Base-by-base conservation (phyloP, 2,329 filamentous ascomycete species). In the Fusarium longipes region DNA sequence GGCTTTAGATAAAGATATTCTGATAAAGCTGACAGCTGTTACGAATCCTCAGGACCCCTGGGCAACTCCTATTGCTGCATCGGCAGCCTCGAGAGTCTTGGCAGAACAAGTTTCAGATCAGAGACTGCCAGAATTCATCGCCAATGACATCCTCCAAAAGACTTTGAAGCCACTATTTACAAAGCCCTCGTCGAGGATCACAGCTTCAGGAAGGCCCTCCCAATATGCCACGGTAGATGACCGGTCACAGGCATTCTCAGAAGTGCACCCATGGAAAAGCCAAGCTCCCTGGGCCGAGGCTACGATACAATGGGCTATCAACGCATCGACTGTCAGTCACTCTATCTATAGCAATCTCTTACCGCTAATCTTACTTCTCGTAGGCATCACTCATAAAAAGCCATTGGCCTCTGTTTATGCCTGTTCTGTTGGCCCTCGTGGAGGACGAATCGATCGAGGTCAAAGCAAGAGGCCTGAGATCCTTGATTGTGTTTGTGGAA, bases 131-230 rank as follows among this genome's bases (percentile, higher is more conserved):
- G 24, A 62, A 5, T 84, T 88, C 67, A 79, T 89, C 67, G 79
- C 84, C 18, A 80, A 83, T n/a, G 78, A 83, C 36, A 80, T 93
- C 56, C 84, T 94, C 6, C 81, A 84, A 63, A 78, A 80, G 70
- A 89, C 89, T 72, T 82, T 94, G 49, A 89, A 88, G 35, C 89
- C 89, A 27, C 79, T 92, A 8, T 93, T 94, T 79, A 82, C 83
- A 27, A 83, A 82, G 58, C 81, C 85, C 17, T 84, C 82, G 20
- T 83, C 87, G 5, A 69, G 67, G 29, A 63, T 75, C 45, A 75
- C 75, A 9, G 44, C 67, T 20, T 72, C 73, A 4, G 77, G 77
- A 2, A 63, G 77, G 32, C 76, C 77, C 15, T 64, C 67, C 9
- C 67, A 70, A 5, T 77, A 75, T 56, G 52, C 35, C n/a, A 24